Base-by-base conservation (phyloP, 306 rosid species). In the Quercus mongolica region DNA sequence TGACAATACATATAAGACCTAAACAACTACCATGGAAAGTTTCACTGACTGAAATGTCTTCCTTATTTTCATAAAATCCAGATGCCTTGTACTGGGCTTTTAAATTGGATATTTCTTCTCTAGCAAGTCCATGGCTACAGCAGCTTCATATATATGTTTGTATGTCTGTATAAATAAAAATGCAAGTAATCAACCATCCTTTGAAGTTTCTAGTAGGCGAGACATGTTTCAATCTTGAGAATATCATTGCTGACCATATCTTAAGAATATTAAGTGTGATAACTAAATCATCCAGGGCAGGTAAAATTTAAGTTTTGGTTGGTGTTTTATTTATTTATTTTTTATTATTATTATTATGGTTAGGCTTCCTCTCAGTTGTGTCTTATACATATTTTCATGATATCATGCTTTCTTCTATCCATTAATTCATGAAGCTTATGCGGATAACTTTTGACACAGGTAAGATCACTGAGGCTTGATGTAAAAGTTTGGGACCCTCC, bases 401-500 rank as follows among this genome's bases (percentile, higher is more conserved):
- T 11, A n/a, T 21, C 17, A 59, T 59, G 65, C 69, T 28, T 57
- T 15, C 76, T 71, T 68, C 71, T 21, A 49, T 58, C 74, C 52
- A 12, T 76, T 76, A 65, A 76, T 70, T 74, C 73, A 77, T 80
- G 58, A 46, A 72, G 57, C 85, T 82, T 38, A 79, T 75, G 76
- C 81, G 28, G 76, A 76, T 75, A 58, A 70, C 26, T 56, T 79
- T 57, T 79, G 73, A 64, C 79, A 84, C 91, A 92, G 97, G 92
- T 92, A 74, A 81, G 97, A 75, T 92, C 97, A 18, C 81, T 92
- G 69, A 89, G 94, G 70, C 97, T 90, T 68, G 97, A 92, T 89
- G 97, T 92, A 76, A 92, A 92, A 88, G 92, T 85, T 52, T 92
- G 97, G 97, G 92, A 92, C 46, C 69, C 88, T 67, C 82, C 89